Percentiles rank a stretch among this genome's conserved stretches.
phyloP scores from a whole-genome alignment of 441 rosid species.

The Arabidopsis hybrid region DNA sequence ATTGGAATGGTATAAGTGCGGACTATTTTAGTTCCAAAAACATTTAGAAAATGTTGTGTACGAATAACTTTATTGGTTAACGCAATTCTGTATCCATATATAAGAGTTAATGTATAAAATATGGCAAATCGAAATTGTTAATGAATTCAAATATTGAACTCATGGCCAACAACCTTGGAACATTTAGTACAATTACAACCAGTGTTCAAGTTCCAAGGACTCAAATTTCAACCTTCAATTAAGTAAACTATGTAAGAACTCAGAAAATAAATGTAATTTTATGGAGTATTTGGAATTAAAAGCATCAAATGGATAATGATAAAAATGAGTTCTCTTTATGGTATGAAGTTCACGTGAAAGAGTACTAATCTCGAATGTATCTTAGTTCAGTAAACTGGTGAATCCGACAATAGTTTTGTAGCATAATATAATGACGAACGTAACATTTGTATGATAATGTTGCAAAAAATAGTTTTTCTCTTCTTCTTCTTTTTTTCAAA shows the following conservation, averaged over 20 bases:
- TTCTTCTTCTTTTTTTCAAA: no score
- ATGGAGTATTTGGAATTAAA: background rate
- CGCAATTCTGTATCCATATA: background rate
- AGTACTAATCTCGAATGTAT: no score
- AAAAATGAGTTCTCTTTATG: background rate
- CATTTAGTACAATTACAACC: constrained; percentile 32
- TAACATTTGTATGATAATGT: no score
- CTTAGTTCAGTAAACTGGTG: no score
- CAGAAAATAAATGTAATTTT: background rate
- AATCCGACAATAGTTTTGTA: no score
- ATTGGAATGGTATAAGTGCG: no score
- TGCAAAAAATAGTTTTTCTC: no score
- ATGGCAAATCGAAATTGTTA: background rate
- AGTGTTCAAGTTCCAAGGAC: constrained; percentile 46
- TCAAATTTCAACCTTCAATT: constrained; percentile 31
- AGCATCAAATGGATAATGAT: constrained; percentile 7
- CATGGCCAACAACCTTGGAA: constrained; percentile 46
- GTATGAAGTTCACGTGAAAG: background rate
- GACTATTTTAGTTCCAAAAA: no score
- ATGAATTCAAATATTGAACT: constrained; percentile 20
- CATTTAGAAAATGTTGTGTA: no score
- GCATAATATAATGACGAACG: no score
- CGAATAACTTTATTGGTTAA: background rate
- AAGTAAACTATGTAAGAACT: background rate
- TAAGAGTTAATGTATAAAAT: background rate